These are phyloP conservation scores for Strobilomyces dryophilus DNA, from an alignment of 768 basidiomycete species.

Conservation along the genomic window DNA sequence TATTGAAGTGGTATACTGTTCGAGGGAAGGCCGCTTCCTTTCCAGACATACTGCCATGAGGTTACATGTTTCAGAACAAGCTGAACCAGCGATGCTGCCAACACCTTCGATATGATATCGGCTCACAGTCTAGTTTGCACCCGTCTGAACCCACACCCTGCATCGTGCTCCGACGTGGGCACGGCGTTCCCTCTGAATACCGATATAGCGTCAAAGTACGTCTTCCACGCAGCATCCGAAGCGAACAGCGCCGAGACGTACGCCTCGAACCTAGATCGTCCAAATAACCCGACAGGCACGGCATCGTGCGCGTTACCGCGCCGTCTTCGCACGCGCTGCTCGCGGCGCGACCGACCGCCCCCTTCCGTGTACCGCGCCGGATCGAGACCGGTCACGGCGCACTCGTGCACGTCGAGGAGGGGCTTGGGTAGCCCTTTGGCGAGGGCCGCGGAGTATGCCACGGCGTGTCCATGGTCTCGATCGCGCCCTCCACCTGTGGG, in stretches of 20 bases:
- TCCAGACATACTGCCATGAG: no score
- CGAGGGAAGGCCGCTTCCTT: no score
- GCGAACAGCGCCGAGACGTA: constrained; percentile 52
- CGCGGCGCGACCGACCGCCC: constrained; percentile 24
- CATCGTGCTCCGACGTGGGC: constrained; percentile 9
- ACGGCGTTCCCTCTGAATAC: constrained; percentile 41
- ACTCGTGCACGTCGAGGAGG: constrained; percentile 55
- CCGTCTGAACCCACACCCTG: no score
- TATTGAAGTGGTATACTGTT: no score
- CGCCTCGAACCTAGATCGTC: constrained; percentile 41
- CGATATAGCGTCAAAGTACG: constrained; percentile 38
- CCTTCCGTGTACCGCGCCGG: constrained; percentile 1
- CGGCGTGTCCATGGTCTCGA: constrained; percentile 61
- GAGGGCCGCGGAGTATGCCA: constrained; percentile 54
- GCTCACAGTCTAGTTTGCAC: not conserved
- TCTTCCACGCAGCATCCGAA: constrained; percentile 47
- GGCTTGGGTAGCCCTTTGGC: constrained; percentile 40
- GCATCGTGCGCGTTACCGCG: constrained; percentile 20
- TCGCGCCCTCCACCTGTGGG: constrained; percentile 47
- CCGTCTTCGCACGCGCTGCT: constrained; percentile 47
- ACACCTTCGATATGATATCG: no score
- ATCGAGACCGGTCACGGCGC: constrained; percentile 25
- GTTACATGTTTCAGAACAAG: no score
- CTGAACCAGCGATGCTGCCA: no score
- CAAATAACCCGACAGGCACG: constrained; percentile 39